Conservation (phyloP, 2,329 filamentous ascomycete species). For the Colletotrichum scovillei region DNA sequence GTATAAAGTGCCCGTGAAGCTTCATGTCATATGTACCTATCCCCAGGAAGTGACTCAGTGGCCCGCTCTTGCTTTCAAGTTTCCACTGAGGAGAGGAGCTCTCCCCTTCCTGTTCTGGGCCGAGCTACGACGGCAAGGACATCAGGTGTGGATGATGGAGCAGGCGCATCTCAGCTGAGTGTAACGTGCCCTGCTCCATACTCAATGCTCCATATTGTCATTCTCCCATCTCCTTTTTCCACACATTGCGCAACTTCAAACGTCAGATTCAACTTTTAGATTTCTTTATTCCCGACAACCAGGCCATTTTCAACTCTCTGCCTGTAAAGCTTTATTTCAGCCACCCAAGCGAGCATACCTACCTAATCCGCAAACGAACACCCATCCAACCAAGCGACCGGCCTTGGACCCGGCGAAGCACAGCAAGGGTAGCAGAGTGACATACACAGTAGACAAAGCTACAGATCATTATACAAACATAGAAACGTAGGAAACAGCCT, state of each 20-base stretch:
- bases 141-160: background rate
- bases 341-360: background rate
- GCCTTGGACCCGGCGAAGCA: background rate
- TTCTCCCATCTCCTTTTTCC: background rate
- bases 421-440: background rate
- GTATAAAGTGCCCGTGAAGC: background rate
- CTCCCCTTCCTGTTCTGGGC: background rate
- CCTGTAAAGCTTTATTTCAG: background rate
- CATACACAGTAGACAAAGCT: background rate
- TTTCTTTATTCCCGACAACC: background rate
- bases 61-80: background rate
- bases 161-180: slow-evolving; percentile 10
- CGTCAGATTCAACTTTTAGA: background rate
- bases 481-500: background rate
- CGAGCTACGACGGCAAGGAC: background rate
- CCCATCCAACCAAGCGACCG: background rate
- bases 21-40: background rate
- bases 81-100: background rate
- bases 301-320: background rate
- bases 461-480: background rate
- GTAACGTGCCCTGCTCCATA: slow-evolving; percentile 14
- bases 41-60: background rate
- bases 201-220: background rate
- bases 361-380: background rate
- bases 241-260: background rate